Base-by-base conservation (phyloP, 441 rosid species). In the Melastoma candidum region DNA sequence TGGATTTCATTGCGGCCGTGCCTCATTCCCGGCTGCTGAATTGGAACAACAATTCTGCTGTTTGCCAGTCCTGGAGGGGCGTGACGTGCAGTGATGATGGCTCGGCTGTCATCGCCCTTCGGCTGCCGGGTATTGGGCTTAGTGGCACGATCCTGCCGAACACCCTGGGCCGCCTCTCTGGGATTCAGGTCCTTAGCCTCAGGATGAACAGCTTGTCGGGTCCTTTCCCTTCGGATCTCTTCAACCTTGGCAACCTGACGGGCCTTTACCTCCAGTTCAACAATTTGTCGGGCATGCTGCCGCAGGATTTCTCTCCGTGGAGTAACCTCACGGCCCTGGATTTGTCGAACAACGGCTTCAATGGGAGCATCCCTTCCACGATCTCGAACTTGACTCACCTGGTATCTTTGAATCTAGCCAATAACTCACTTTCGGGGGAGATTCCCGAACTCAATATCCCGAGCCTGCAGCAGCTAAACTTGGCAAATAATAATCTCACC, bases 381-480 rank as follows among this genome's bases (percentile, higher is more conserved):
- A 26, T 85, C 0, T 72, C 84, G n/a, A 76, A 71, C 32, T 68
- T 84, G 63, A 71, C 77, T 36, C 77, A 64, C 60, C 83, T 92
- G 44, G 39, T 69, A n/a, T 56, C 74, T 56, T 52, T 92, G 66
- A 65, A 69, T 53, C 75, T 90, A 7, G 83, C 87, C 12, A 62
- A 80, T 51, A 92, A 87, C 82, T 72, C 76, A 0, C 72, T 92
- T 26, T 82, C 90, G 1, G 96, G 96, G 44, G 67, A 56, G 41
- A 75, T 92, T 65, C 87, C 96, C 12, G 81, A 80, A 56, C 61
- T 83, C 47, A 48, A 68, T 56, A 56, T 78, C 54, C 65, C 87
- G 4, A 78, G 75, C 54, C 44, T 92, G 65, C 80, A 74, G 41
- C 63, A 57, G 54, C 63, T 90, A 48, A 74, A 83, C 73, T 61